These are phyloP conservation scores for Dothideomycetes sp. DNA, from an alignment of 2,329 filamentous ascomycete species.

Conservation along the genomic window DNA sequence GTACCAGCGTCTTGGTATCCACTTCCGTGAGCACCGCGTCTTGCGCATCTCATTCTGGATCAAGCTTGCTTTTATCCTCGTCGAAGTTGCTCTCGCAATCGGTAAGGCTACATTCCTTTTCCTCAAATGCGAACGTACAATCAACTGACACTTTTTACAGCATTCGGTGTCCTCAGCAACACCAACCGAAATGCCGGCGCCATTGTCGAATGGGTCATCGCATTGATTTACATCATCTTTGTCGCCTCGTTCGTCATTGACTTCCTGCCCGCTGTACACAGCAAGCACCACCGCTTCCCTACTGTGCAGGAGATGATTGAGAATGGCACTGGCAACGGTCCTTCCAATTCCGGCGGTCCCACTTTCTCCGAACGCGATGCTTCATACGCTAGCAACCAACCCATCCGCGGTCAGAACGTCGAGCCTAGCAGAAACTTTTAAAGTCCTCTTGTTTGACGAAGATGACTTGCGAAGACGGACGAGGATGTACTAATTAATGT, in stretches of 20 bases:
- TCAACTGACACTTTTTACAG: conserved; percentile 22
- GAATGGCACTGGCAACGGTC: conserved; percentile 21
- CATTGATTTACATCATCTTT: conserved; percentile 82
- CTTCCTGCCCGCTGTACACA: conserved; percentile 66
- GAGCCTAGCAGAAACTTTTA: conserved; percentile 17
- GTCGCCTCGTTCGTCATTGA: conserved; percentile 81
- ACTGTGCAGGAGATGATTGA: conserved; percentile 33
- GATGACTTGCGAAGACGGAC: not conserved
- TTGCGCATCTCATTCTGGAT: conserved; percentile 75
- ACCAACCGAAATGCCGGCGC: conserved; percentile 58
- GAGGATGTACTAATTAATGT: conserved; percentile 8
- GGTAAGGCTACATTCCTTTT: conserved; percentile 18
- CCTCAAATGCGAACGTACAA: not conserved
- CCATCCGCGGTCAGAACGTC: conserved; percentile 15
- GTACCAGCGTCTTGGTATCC: conserved; percentile 74
- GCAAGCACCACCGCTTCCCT: conserved; percentile 36
- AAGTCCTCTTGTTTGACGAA: not conserved
- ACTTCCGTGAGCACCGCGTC: conserved; percentile 65
- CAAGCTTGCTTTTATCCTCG: conserved; percentile 74
- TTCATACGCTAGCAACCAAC: conserved; percentile 20
- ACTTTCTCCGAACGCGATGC: conserved; percentile 20
- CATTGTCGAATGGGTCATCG: conserved; percentile 68
- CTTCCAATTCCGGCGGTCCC: conserved; percentile 24
- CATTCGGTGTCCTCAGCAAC: conserved; percentile 55
- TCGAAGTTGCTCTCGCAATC: conserved; percentile 65